Conservation (phyloP, 306 rosid genomes). For the Cucumis cinereus region DNA sequence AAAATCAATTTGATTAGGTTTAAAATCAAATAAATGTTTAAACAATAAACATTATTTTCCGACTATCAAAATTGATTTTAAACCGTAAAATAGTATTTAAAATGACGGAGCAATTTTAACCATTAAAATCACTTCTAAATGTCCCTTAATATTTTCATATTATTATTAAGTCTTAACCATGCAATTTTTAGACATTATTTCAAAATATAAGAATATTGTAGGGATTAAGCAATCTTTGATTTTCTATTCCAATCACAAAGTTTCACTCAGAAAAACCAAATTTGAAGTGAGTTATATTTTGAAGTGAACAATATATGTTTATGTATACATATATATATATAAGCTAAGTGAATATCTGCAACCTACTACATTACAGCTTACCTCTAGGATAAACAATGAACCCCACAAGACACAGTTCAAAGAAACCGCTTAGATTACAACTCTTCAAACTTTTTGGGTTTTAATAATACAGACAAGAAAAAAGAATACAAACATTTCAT, state of each 20-base stretch:
- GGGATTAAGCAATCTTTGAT: background rate
- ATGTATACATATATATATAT: too few species aligned
- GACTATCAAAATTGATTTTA: too few species aligned
- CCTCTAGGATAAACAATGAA: background rate
- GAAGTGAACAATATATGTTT: background rate
- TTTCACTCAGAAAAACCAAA: background rate
- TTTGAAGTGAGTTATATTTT: background rate
- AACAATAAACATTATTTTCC: too few species aligned
- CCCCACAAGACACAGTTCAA: background rate
- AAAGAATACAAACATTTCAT: background rate
- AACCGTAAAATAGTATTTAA: too few species aligned
- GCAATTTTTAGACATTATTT: background rate
- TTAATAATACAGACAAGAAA: background rate
- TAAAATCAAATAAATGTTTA: too few species aligned
- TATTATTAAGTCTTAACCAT: background rate
- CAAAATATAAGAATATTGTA: background rate
- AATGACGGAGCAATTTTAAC: too few species aligned
- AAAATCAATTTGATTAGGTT: too few species aligned
- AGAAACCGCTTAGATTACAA: background rate
- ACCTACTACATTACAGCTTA: background rate
- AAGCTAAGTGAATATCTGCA: background rate
- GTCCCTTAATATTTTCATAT: background rate
- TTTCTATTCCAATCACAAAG: background rate
- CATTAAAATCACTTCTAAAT: too few species aligned
- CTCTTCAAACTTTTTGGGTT: background rate